These are phyloP conservation scores for Dictyostelium firmibasis DNA, from an alignment of 78 protist species.

Conservation along the genomic window DNA sequence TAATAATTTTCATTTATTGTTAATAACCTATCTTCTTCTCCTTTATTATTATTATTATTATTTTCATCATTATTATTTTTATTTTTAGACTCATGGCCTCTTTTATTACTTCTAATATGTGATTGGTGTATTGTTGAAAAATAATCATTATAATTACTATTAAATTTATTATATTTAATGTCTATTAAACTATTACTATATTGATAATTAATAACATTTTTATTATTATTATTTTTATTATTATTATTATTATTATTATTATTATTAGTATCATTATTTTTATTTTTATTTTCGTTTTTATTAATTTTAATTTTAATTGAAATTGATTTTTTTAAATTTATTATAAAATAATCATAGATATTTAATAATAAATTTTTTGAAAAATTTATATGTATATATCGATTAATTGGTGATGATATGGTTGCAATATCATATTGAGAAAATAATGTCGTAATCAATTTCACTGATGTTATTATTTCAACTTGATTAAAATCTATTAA, in stretches of 20 bases:
- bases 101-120: neutral
- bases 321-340: neutral
- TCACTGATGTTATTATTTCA: neutral
- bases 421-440: neutral
- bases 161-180: neutral
- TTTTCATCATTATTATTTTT: too few species aligned
- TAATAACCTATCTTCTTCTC: neutral
- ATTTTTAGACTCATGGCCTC: neutral
- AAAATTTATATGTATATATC: neutral
- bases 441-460: neutral
- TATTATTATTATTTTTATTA: too few species aligned
- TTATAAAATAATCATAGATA: neutral
- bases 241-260: too few species aligned
- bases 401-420: neutral
- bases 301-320: neutral
- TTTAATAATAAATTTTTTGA: neutral
- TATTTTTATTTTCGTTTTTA: too few species aligned
- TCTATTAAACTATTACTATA: too few species aligned
- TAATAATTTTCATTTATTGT: neutral
- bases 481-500: neutral
- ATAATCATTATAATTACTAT: neutral
- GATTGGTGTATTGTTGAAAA: neutral
- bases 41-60: neutral
- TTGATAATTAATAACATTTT: too few species aligned
- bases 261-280: too few species aligned